Conservation (phyloP, 805 yeast genomes). For the Schizosaccharomyces pombe region DNA sequence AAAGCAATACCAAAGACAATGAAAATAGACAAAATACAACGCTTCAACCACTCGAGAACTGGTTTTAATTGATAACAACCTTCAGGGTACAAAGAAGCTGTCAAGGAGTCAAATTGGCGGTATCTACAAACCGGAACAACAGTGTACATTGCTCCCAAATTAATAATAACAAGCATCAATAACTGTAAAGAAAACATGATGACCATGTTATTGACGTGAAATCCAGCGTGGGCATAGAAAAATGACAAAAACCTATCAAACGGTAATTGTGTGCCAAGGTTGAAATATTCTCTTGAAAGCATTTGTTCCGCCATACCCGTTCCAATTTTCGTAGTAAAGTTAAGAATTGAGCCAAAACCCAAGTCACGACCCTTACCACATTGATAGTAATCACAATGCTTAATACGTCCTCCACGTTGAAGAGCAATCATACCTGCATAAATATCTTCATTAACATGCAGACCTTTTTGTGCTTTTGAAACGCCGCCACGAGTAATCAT, state of each 20-base stretch:
- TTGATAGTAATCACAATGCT: conserved; percentile 87
- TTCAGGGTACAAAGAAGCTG: conserved; percentile 47
- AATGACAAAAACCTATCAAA: conserved; percentile 75
- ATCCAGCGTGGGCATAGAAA: conserved; percentile 92
- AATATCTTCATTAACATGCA: conserved; percentile 83
- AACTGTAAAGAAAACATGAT: conserved; percentile 70
- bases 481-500: conserved; percentile 93
- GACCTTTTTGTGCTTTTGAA: conserved; percentile 81
- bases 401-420: conserved; percentile 75
- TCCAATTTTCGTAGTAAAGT: conserved; percentile 87
- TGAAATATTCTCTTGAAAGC: conserved; percentile 73
- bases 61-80: conserved; percentile 78
- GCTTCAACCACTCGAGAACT: conserved; percentile 70
- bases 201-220: conserved; percentile 74
- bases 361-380: conserved; percentile 93
- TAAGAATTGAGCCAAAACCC: conserved; percentile 77
- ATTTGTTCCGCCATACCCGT: conserved; percentile 98
- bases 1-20: conserved; percentile 84
- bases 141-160: conserved; percentile 52
- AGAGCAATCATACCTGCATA: conserved; percentile 87
- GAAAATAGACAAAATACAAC: conserved; percentile 75
- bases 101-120: conserved; percentile 41
- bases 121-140: conserved; percentile 51
- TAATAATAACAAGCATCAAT: conserved; percentile 57
- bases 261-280: conserved; percentile 71